phyloP scores from a whole-genome alignment of 73 alveolate species.

The Paramecium sexaurelia region DNA sequence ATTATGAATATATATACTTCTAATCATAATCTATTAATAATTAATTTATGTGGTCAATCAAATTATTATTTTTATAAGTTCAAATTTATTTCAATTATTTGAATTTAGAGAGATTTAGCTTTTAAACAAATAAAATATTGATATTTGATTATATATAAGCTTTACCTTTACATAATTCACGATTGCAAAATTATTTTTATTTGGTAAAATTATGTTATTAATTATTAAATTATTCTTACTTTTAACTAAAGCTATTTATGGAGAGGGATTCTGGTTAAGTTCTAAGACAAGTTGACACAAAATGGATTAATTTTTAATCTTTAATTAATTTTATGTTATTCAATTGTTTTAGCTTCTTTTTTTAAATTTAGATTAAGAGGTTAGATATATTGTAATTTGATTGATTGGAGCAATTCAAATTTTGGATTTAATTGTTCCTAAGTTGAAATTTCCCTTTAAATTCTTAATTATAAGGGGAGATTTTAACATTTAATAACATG shows the following conservation, averaged over 20 bases:
- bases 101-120: not conserved
- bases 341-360: not conserved
- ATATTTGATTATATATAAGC: not conserved
- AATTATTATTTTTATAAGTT: too few species aligned
- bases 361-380: constrained; percentile 8
- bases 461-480: constrained; percentile 32
- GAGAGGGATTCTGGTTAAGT: constrained; percentile 6
- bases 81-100: too few species aligned
- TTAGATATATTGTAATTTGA: not conserved
- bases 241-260: constrained; percentile 18
- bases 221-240: not conserved
- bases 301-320: constrained; percentile 41
- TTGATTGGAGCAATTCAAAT: not conserved
- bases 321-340: not conserved
- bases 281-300: constrained; percentile 26
- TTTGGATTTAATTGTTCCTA: not conserved
- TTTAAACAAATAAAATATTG: not conserved
- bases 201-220: constrained; percentile 36
- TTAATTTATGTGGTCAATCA: too few species aligned
- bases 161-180: not conserved
- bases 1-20: too few species aligned
- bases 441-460: not conserved
- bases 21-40: too few species aligned
- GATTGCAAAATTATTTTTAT: not conserved
- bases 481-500: constrained; percentile 75